These are phyloP conservation scores for Tylopilus plumbeoviolaceoides DNA, from an alignment of 768 basidiomycete species.

Conservation along the genomic window DNA sequence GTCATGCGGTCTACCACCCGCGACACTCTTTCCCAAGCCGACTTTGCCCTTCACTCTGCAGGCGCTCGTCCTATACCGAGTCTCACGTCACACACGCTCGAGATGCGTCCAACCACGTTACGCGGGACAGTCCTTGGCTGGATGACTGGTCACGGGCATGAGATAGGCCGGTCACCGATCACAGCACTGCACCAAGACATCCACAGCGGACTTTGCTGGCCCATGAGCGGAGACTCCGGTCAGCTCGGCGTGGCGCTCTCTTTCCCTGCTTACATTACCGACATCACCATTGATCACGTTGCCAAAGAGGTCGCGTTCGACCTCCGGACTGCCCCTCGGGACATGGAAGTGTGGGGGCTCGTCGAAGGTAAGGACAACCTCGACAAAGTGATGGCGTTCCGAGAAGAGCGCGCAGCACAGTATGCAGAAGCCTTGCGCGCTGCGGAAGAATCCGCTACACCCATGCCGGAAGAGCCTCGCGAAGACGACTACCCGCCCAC, in stretches of 20 bases:
- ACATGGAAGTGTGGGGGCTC: conserved; percentile 90
- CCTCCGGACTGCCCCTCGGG: conserved; percentile 71
- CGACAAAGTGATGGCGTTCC: conserved; percentile 55
- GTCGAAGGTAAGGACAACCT: conserved; percentile 76
- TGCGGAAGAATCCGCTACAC: conserved; percentile 29
- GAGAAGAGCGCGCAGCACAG: conserved; percentile 38
- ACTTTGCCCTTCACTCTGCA: conserved; percentile 81
- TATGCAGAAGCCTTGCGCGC: conserved; percentile 32
- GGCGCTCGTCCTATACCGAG: conserved; percentile 80
- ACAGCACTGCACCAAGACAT: conserved; percentile 84
- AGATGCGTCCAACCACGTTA: conserved; percentile 53
- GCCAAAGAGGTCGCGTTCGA: conserved; percentile 79
- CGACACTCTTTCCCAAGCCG: conserved; percentile 76
- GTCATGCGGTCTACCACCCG: conserved; percentile 62
- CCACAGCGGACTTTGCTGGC: conserved; percentile 89
- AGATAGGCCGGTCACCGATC: conserved; percentile 77
- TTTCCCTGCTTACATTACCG: conserved; percentile 49
- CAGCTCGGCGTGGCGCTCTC: conserved; percentile 81
- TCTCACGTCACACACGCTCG: conserved; percentile 78
- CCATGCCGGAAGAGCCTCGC: conserved; percentile 18
- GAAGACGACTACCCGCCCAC: too few relatives aligned
- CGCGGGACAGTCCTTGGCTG: conserved; percentile 47
- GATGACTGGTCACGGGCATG: conserved; percentile 57
- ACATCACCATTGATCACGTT: conserved; percentile 86
- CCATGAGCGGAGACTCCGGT: conserved; percentile 74